Percentiles rank a stretch among this genome's conserved stretches.
Conservation (phyloP, 169 alveolate species). For the Cystoisospora suis region DNA sequence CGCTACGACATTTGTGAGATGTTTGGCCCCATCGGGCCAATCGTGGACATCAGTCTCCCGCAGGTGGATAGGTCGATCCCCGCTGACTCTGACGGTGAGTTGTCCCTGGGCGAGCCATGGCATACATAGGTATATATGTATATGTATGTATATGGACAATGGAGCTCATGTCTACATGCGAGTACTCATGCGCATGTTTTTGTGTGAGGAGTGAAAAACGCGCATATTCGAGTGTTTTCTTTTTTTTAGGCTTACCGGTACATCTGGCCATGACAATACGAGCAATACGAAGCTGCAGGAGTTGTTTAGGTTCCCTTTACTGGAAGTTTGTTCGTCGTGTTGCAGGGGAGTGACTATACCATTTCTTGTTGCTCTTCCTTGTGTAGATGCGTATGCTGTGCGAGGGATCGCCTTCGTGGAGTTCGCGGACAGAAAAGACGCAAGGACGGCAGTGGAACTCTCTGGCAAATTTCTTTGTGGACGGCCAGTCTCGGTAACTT, state of each 20-base stretch:
- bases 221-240: no score
- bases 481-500: slow-evolving; percentile 13
- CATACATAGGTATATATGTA: neutral
- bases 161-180: neutral
- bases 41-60: slow-evolving; percentile 15
- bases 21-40: slow-evolving; percentile 38
- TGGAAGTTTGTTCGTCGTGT: neutral
- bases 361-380: neutral
- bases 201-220: neutral
- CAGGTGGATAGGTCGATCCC: slow-evolving; percentile 47
- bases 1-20: slow-evolving; percentile 53
- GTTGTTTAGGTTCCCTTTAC: neutral
- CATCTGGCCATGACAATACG: no score
- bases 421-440: slow-evolving; percentile 34
- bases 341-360: neutral
- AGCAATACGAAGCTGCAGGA: no score
- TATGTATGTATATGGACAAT: neutral
- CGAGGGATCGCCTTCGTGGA: slow-evolving; percentile 56
- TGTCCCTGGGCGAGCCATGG: no score
- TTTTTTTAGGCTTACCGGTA: no score
- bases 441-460: slow-evolving; percentile 43
- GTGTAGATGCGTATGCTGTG: slow-evolving; percentile 5
- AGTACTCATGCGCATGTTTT: neutral
- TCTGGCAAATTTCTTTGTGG: slow-evolving; percentile 24
- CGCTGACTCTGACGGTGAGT: slow-evolving; percentile 39